Conservation (phyloP, 805 yeast genomes). For the Candida fluviatilis region DNA sequence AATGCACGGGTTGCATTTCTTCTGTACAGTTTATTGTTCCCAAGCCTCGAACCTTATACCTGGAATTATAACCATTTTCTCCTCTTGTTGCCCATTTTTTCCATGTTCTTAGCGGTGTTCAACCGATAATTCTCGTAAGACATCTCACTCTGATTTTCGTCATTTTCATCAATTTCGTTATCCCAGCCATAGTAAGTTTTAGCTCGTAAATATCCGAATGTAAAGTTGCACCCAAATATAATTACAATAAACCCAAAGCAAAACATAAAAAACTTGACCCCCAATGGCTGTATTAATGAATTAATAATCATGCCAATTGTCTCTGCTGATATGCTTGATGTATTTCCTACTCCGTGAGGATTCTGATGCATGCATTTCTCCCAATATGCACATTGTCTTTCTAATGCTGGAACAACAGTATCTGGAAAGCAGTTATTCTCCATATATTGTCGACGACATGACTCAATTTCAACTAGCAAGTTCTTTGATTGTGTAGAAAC, state of each 20-base stretch:
- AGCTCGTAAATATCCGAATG: slow-evolving; percentile 64
- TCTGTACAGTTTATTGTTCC: too few species aligned
- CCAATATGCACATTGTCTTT: slow-evolving; percentile 57
- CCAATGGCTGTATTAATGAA: slow-evolving; percentile 64
- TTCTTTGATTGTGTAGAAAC: slow-evolving; percentile 46
- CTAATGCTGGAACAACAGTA: slow-evolving; percentile 54
- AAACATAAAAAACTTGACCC: slow-evolving; percentile 52
- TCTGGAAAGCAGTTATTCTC: slow-evolving; percentile 57
- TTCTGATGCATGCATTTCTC: slow-evolving; percentile 62
- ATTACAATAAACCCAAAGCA: slow-evolving; percentile 39
- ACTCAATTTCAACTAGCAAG: slow-evolving; percentile 46
- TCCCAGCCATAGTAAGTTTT: slow-evolving; percentile 42
- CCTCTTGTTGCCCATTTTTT: background rate
- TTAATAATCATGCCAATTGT: slow-evolving; percentile 59
- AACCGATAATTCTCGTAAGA: background rate
- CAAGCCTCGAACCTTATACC: too few species aligned
- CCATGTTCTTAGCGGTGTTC: background rate
- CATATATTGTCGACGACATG: slow-evolving; percentile 48
- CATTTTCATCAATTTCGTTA: background rate
- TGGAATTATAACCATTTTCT: background rate
- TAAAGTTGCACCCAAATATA: slow-evolving; percentile 57
- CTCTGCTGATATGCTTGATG: slow-evolving; percentile 55
- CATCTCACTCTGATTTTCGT: too few species aligned
- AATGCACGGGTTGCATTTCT: too few species aligned
- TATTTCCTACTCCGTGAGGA: slow-evolving; percentile 45